Evolutionary conservation across 2,329 filamentous ascomycete genomes (phyloP), one percentile per base, ranked within the genome.

Genomic region (Boeremia exigua): DNA sequence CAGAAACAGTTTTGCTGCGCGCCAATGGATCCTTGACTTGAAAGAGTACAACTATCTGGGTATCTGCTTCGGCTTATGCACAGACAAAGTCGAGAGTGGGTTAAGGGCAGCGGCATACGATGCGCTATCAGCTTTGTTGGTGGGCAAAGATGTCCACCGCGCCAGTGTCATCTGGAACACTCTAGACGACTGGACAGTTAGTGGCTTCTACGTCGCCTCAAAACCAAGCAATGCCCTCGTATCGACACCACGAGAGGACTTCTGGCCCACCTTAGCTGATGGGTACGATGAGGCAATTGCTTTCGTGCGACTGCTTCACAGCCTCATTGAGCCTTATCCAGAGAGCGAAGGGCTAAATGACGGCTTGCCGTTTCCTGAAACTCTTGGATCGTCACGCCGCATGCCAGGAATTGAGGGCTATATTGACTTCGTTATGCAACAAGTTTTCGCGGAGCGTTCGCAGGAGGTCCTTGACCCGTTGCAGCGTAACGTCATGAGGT

Each of bases 331-430:
- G 6, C 91, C 93, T 0, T 82, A 87, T 11, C 77, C 80, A 0
- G 85, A 84, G 37, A 82, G 86, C 43, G 81, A 80, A 34, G 82
- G 84, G 0, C 79, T 93, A 8, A 88, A 89, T 60, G 90, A 98
- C 70, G 82, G 81, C 1, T 79, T 99, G 3, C 89, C 94, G 0
- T 99, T 97, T 69, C 91, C 94, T 0, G 93, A 97, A 73, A 87
- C 85, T 36, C 81, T 99, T 8, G 93, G 94, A 4, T 86, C 87
- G 14, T 84, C 86, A 10, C 90, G 88, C 66, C 87, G 95, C 48
- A 87, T 88, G 77, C 87, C 92, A 12, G 95, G 96, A 2, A 92
- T 99, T 58, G 93, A 96, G 57, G 87, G 90, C 1, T 99, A 97
- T 67, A 83, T 98, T 53, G 96, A 99, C 75, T 97, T 95, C 72